Base-by-base conservation (phyloP, 192 early-diverging fungal genomes). In the Kickxella alabastrina region DNA sequence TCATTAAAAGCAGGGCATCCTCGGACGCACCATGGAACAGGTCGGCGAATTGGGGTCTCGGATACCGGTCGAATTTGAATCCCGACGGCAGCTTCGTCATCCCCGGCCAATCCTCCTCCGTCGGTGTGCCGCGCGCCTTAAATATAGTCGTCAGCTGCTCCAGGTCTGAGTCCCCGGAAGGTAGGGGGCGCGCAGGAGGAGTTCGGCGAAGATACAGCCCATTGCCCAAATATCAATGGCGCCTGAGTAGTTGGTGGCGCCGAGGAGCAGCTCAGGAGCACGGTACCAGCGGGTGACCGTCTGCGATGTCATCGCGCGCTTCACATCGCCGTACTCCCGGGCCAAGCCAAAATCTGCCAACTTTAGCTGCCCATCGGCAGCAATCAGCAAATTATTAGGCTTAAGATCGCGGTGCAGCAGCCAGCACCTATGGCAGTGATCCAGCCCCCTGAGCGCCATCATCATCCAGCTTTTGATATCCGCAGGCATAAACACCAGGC, bases 331-430 rank as follows among this genome's bases (percentile, higher is more conserved):
- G 80, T 81, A 99, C 54, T 94, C 91, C n/a, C 93, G 64, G n/a
- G 97, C 92, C 27, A 99, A 71, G 73, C 97, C 97, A 68, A 99
- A 99, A 90, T 99, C 97, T 0, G 92, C 97, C 71, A 99, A 74
- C 59, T 99, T 99, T 23, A 99, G 71, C 56, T 91, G 84, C 6
- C 97, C 97, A 62, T 93, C 86, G 3, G 76, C 77, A 0, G 84
- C 86, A 50, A 92, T 77, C 26, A 89, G 58, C 71, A 91, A 84
- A 52, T 92, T 92, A 71, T 90, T 90, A 39, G 90, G 90, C 59
- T 92, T 92, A 77, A 92, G 80, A 81, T 92, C 90, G 43, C 95
- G 77, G 49, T 99, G 97, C 32, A 97, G 65, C 23, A 97, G 80
- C 82, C 87, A 95, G 51, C 86, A 88, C 2, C 81, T 62, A 66